A percentile compares a stretch with the other conserved stretches of the same genome.
Evolutionary conservation across 495 filamentous ascomycete species (phyloP).

Genomic region (Darksidea phi): DNA sequence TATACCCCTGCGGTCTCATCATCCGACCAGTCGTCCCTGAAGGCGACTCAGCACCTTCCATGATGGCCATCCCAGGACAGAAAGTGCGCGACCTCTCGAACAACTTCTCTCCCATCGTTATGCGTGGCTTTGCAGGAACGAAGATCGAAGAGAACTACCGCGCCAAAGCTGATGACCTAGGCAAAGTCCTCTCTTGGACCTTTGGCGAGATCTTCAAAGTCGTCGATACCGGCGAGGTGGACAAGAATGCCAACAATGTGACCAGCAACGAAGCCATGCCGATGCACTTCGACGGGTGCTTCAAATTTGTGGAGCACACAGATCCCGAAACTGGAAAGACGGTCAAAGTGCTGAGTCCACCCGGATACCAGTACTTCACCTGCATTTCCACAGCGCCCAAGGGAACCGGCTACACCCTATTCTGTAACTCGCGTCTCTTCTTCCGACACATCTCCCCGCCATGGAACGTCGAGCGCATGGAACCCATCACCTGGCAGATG

Average conservation of each 20-base stretch:
- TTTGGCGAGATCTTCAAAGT: too few species aligned
- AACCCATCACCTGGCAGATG: constrained; percentile 47
- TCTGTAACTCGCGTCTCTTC: constrained; percentile 52
- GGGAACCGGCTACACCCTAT: constrained; percentile 53
- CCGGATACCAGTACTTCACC: constrained; percentile 55
- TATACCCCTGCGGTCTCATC: constrained; percentile 50
- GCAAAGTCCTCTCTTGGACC: constrained; percentile 49
- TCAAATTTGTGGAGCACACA: constrained; percentile 54
- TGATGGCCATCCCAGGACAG: constrained; percentile 46
- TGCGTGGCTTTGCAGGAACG: constrained; percentile 54
- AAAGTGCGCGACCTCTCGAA: constrained; percentile 53
- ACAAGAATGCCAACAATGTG: too few species aligned
- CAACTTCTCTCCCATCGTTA: constrained; percentile 52
- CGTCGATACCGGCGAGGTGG: too few species aligned
- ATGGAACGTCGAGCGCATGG: constrained; percentile 45
- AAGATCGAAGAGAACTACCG: constrained; percentile 48
- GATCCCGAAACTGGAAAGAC: constrained; percentile 44
- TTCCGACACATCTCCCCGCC: constrained; percentile 51
- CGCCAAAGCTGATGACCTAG: constrained; percentile 49
- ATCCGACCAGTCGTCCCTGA: constrained; percentile 38
- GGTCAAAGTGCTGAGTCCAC: constrained; percentile 31
- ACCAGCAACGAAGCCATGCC: too few species aligned
- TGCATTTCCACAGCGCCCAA: constrained; percentile 50
- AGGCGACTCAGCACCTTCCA: constrained; percentile 38
- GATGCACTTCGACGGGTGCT: constrained; percentile 51